A percentile compares a stretch with the other conserved stretches of the same genome.
phyloP scores from a whole-genome alignment of 176 grass and related monocot species.

The Dactylis glomerata region DNA sequence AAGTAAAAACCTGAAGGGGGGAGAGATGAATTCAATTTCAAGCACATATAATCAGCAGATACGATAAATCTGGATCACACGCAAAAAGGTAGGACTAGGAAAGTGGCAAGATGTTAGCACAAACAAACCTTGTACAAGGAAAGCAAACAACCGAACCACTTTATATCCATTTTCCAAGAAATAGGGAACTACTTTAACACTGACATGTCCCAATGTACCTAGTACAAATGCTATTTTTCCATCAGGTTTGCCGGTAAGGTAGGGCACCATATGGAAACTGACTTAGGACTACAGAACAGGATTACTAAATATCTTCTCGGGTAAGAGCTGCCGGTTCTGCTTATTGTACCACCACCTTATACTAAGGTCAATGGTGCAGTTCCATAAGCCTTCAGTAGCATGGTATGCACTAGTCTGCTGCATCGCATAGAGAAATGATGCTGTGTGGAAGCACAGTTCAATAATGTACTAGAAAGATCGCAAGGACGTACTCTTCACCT shows the following conservation, averaged over 20 bases:
- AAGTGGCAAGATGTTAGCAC: neutral
- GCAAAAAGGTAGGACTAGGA: neutral
- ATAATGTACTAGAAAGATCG: neutral
- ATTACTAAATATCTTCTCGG: neutral
- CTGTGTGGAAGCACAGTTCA: neutral
- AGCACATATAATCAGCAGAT: conserved; percentile 1
- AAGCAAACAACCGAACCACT: neutral
- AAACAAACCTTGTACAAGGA: neutral
- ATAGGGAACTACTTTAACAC: conserved; percentile 5
- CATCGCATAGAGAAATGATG: neutral
- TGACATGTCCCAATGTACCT: neutral
- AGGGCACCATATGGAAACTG: too few species aligned
- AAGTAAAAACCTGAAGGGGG: conserved; percentile 67
- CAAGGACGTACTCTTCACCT: neutral
- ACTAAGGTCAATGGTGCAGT: neutral
- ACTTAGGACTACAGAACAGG: neutral
- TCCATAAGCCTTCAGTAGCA: neutral
- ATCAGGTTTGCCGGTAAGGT: neutral
- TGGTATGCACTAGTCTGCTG: neutral
- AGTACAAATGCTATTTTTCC: conserved; percentile 1
- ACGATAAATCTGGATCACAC: neutral
- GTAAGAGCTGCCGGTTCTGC: neutral
- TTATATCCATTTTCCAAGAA: neutral
- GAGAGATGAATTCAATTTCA: neutral
- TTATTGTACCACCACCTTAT: neutral